Conservation (phyloP, 306 rosid genomes). For the Casuarina cunninghamiana region DNA sequence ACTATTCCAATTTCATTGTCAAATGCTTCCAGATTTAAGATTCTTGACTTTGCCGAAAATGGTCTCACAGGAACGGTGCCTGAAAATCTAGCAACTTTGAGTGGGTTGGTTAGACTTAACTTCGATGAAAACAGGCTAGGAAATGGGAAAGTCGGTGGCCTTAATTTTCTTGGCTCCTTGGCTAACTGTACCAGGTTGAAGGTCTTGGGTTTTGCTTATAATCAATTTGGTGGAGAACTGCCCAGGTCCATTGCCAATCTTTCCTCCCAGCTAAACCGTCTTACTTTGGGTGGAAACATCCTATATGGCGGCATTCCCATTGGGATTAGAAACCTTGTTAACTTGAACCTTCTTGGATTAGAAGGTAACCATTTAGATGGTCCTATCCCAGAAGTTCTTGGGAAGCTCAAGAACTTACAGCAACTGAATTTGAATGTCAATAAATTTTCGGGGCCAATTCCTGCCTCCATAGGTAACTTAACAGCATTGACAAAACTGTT, state of each 20-base stretch:
- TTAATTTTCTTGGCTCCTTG: conserved; percentile 31
- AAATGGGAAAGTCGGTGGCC: conserved; percentile 25
- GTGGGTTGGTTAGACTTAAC: conserved; percentile 27
- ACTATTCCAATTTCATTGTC: conserved; percentile 41
- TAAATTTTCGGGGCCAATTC: no score
- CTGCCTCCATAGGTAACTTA: no score
- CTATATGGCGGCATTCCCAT: conserved; percentile 34
- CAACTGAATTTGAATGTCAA: no score
- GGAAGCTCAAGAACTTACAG: no score
- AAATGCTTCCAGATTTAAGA: conserved; percentile 43
- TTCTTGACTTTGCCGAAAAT: conserved; percentile 45
- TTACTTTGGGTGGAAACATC: conserved; percentile 11
- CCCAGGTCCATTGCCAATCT: conserved; percentile 33
- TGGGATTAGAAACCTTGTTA: conserved; percentile 37
- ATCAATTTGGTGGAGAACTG: conserved; percentile 38
- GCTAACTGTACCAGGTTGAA: conserved; percentile 32
- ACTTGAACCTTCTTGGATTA: conserved; percentile 14
- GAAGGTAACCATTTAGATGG: no score
- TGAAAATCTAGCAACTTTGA: conserved; percentile 36
- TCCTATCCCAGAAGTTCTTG: no score
- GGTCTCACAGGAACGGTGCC: conserved; percentile 39
- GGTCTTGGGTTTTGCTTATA: conserved; percentile 17
- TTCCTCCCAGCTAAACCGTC: conserved; percentile 20
- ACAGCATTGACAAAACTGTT: no score
- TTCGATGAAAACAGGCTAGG: conserved; percentile 38